Conservation (phyloP, 2,329 filamentous ascomycete species). For the Alternaria sp. region DNA sequence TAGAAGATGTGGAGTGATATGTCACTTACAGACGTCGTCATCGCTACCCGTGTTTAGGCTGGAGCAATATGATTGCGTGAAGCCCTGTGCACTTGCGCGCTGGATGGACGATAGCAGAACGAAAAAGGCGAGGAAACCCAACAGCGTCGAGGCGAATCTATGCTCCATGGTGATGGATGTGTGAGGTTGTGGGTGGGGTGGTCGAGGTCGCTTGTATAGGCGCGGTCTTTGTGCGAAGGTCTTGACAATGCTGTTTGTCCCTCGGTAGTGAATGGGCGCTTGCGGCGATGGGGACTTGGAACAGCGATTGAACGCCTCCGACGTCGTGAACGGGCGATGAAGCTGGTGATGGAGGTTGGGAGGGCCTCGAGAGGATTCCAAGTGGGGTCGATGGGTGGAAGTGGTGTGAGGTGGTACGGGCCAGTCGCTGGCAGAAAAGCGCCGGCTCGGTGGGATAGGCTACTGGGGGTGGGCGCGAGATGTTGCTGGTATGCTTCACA, state of each 20-base stretch:
- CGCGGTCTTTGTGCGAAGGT: not conserved
- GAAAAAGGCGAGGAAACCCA: constrained; percentile 27
- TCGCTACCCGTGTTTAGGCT: constrained; percentile 51
- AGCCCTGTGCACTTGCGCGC: constrained; percentile 3
- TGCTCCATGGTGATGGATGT: constrained; percentile 21
- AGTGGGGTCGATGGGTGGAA: constrained; percentile 8
- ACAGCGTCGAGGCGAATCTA: constrained; percentile 8
- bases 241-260: not conserved
- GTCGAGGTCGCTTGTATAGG: constrained; percentile 6
- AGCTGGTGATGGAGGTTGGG: not conserved
- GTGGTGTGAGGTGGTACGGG: constrained; percentile 19
- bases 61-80: constrained; percentile 50
- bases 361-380: not conserved
- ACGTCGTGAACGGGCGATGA: constrained; percentile 13
- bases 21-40: constrained; percentile 42
- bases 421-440: not conserved
- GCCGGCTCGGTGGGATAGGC: not conserved
- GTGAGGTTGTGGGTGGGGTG: constrained; percentile 2
- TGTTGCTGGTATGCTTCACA: constrained; percentile 18
- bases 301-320: constrained; percentile 35
- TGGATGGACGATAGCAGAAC: constrained; percentile 20
- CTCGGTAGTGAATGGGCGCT: constrained; percentile 13
- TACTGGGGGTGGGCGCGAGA: not conserved
- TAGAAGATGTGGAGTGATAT: not conserved
- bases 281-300: constrained; percentile 12